phyloP scores from a whole-genome alignment of 2,329 filamentous ascomycete species.

The Emericellopsis cladophorae region DNA sequence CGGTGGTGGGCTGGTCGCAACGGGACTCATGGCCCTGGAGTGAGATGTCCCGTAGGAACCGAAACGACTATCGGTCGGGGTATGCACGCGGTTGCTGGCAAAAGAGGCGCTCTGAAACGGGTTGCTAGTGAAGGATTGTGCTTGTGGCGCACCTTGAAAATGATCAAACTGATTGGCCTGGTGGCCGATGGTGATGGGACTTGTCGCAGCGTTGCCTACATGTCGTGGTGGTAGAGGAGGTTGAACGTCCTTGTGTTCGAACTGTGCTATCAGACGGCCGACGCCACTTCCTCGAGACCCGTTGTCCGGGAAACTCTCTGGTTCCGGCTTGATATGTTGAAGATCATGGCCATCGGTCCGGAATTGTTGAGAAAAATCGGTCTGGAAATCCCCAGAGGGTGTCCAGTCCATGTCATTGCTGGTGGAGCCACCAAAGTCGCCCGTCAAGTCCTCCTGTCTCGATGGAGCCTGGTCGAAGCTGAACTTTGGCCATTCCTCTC shows the following conservation, averaged over 20 bases:
- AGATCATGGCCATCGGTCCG: background rate
- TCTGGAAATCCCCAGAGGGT: constrained; percentile 11
- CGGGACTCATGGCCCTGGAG: constrained; percentile 17
- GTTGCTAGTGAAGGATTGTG: constrained; percentile 1
- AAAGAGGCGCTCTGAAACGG: constrained; percentile 1
- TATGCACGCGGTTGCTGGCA: background rate
- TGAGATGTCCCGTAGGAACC: constrained; percentile 5
- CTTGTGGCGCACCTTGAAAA: constrained; percentile 8
- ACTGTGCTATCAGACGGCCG: constrained; percentile 25
- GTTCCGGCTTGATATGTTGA: constrained; percentile 2
- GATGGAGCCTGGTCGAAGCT: background rate
- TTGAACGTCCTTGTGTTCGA: constrained; percentile 23
- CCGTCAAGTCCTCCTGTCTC: background rate
- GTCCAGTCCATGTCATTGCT: constrained; percentile 24
- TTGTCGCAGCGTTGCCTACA: constrained; percentile 12
- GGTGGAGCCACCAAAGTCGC: background rate
- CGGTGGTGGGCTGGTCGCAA: constrained; percentile 14
- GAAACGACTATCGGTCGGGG: constrained; percentile 4
- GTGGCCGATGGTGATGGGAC: constrained; percentile 7
- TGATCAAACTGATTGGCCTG: constrained; percentile 17
- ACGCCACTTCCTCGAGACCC: constrained; percentile 12
- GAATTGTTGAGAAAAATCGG: background rate
- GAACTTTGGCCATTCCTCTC: constrained; percentile 2
- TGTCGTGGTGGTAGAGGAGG: constrained; percentile 22
- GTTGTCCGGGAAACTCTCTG: background rate